phyloP scores from a whole-genome alignment of 2,329 filamentous ascomycete genomes.

The Gremmenia infestans region DNA sequence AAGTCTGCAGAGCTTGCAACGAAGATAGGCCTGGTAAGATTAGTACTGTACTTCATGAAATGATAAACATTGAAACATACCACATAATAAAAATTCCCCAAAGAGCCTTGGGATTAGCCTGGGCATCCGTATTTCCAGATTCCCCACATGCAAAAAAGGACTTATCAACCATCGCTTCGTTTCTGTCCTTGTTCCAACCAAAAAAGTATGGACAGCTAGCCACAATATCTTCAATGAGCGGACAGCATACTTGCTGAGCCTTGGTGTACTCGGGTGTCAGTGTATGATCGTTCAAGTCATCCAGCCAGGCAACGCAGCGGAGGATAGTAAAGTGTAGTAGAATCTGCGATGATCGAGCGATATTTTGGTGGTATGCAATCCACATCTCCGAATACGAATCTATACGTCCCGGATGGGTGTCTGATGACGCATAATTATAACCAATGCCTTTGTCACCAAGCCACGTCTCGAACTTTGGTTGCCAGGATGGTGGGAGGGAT shows the following conservation, averaged over 20 bases:
- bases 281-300: conserved; percentile 53
- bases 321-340: conserved; percentile 51
- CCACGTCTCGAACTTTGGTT: conserved; percentile 48
- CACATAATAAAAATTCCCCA: conserved; percentile 7
- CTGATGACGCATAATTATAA: conserved; percentile 38
- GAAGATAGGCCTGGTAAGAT: no score
- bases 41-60: no score
- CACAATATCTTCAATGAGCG: conserved; percentile 53
- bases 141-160: conserved; percentile 49
- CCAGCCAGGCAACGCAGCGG: conserved; percentile 55
- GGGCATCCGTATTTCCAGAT: conserved; percentile 24
- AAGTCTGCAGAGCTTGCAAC: no score
- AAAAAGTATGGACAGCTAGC: conserved; percentile 56
- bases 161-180: conserved; percentile 24
- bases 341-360: conserved; percentile 49
- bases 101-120: conserved; percentile 8
- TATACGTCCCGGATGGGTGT: conserved; percentile 54
- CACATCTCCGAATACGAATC: conserved; percentile 55
- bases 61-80: no score
- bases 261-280: conserved; percentile 56
- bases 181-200: conserved; percentile 48
- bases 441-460: conserved; percentile 45
- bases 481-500: conserved; percentile 45
- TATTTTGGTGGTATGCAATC: conserved; percentile 53
- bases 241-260: conserved; percentile 44